Base-by-base conservation (phyloP, 1,284 basidiomycete genomes). In the Irpex rosettiformis region DNA sequence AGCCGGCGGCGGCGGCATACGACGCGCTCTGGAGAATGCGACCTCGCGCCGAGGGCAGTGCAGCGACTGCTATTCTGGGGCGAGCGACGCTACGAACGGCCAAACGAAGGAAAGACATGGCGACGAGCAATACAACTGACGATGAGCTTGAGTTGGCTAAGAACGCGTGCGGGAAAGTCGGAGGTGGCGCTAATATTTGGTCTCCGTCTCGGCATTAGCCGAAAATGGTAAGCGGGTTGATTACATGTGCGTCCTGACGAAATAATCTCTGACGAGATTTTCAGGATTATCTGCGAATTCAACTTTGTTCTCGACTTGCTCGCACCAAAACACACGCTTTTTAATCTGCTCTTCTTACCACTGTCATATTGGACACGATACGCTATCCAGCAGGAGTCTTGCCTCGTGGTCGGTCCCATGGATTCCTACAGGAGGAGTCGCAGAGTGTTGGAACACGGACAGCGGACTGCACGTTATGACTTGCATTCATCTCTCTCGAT, bases 1-100 rank as follows among this genome's bases (percentile, higher is more conserved):
- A 81, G 40, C 84, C 86, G 28, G 89, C 83, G 11, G 86, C 84
- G 27, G 91, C 85, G 27, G 96, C 92, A 78, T 90, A 98, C 66
- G 80, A 72, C 25, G 84, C 84, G 67, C 80, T 72, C 52, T 71
- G 74, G 59, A 75, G 64, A 63, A 67, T 56, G 58, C 74, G 69
- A 62, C 69, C 64, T 54, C 70, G 64, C 66, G 66, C 66, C 56
- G 65, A 68, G 13, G 71, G 64, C 24, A 67, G 58, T 11, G 70
- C 70, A 24, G 73, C 66, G 4, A 73, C 65, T 5, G 70, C 64
- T 21, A 75, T 63, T 6, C 68, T 52, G 57, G 71, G 64, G 62
- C 64, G 70, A 58, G 69, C 63, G 45, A 70, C 65, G 59, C 68
- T 69, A 51, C 75, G 74, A 52, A 73, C 64, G 55, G 75, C 77